Percentiles rank a stretch among this genome's conserved stretches.
These are phyloP conservation scores for Rubia occidens DNA, from an alignment of 305 asterid genomes.

Conservation along the genomic window DNA sequence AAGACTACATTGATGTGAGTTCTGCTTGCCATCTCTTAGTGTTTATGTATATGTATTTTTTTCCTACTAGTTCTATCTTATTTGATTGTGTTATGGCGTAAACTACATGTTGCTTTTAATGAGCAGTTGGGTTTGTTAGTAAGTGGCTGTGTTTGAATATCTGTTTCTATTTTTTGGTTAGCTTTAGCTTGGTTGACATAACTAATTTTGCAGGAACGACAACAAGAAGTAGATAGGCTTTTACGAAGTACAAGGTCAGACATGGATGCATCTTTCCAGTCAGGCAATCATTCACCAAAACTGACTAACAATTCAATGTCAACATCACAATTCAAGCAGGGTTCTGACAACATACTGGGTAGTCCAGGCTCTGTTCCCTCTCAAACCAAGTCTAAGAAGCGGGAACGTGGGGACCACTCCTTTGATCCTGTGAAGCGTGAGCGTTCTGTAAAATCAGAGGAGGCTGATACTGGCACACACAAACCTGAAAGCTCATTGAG, in stretches of 20 bases:
- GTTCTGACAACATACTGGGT: conserved; percentile 43
- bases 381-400: conserved; percentile 76
- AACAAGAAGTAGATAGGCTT: conserved; percentile 55
- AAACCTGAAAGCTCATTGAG: conserved; percentile 49
- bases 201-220: conserved; percentile 45
- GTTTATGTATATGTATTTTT: not conserved
- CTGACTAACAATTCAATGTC: conserved; percentile 39
- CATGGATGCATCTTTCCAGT: conserved; percentile 48
- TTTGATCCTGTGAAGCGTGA: conserved; percentile 60
- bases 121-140: not conserved
- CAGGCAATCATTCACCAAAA: conserved; percentile 65
- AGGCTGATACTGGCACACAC: conserved; percentile 36
- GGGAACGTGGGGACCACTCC: conserved; percentile 74
- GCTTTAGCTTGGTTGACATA: not conserved
- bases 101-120: not conserved
- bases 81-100: not conserved
- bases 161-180: not conserved
- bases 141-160: not conserved
- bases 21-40: conserved; percentile 14
- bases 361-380: conserved; percentile 42
- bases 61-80: not conserved
- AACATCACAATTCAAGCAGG: conserved; percentile 44
- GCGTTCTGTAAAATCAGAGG: conserved; percentile 48
- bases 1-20: conserved; percentile 74
- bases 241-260: conserved; percentile 41